These are phyloP conservation scores for Fusarium goolgardi DNA, from an alignment of 2,329 filamentous ascomycete genomes.

Conservation along the genomic window DNA sequence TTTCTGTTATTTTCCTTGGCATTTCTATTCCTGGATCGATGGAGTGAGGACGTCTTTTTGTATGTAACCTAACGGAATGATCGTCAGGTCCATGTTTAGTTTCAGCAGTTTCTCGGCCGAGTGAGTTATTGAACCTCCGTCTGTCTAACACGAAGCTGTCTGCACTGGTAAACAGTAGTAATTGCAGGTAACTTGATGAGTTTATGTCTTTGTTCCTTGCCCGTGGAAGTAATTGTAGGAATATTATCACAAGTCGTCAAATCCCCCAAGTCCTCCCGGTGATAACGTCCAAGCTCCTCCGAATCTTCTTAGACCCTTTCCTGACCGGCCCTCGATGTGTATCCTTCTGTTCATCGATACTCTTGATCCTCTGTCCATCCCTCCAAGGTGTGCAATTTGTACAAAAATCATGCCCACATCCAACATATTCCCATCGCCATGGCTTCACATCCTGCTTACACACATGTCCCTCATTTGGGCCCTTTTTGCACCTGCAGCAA, in stretches of 20 bases:
- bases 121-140: constrained; percentile 1
- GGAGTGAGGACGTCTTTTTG: not conserved
- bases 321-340: not conserved
- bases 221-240: too few relatives aligned
- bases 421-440: constrained; percentile 27
- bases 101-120: constrained; percentile 37
- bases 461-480: constrained; percentile 27
- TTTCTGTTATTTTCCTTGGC: constrained; percentile 9
- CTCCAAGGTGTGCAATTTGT: constrained; percentile 26
- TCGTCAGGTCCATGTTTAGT: constrained; percentile 14
- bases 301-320: constrained; percentile 46
- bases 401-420: constrained; percentile 32
- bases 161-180: too few relatives aligned
- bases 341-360: not conserved
- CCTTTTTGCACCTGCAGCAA: constrained; percentile 39
- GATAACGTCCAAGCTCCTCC: constrained; percentile 14
- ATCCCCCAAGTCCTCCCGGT: constrained; percentile 3
- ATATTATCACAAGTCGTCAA: not conserved
- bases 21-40: constrained; percentile 4
- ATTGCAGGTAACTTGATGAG: too few relatives aligned
- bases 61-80: constrained; percentile 10
- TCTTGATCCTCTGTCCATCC: not conserved
- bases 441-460: constrained; percentile 34
- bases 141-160: not conserved
- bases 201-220: not conserved